Evolutionary conservation across 2,329 filamentous ascomycete species (phyloP), one percentile per base, ranked within the genome.

Genomic region (Sporothrix protearum): DNA sequence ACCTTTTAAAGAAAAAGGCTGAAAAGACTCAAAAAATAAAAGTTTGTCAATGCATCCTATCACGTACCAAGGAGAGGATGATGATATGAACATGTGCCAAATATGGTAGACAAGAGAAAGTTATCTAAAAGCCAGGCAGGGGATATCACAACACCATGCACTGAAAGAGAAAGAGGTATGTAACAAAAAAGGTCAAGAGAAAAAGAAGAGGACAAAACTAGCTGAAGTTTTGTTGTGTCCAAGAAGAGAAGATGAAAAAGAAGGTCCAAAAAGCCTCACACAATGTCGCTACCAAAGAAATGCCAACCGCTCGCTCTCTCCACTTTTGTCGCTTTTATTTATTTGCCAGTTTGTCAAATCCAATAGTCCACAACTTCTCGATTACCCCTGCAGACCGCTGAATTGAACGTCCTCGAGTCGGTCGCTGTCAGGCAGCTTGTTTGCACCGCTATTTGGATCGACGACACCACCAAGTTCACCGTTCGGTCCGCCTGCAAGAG

Each of bases 371-470:
- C 55, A 59, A 59, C 12, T 25, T 3, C 28, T n/a, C 22, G 12
- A 57, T 42, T 42, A 57, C 10, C 61, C 51, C 8, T 67, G 51
- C 7, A 47, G 36, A 19, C 70, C 59, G 19, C 72, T 67, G 53
- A 75, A 73, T 19, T 73, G 71, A 68, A 75, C 72, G n/a, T 75
- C 73, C 25, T 74, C 74, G 19, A 74, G 66, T 25, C 73, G 72
- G n/a, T 75, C 74, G 39, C 73, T 71, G 33, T 75, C 74, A 6
- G 16, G 19, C 42, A 49, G 14, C 53, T 70, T 72, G 66, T 39
- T 25, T 16, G 47, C 57, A 25, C 47, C 69, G 28, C 36, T 59
- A 36, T 9, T 59, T 28, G 49, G 49, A 8, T 57, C 51, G 30
- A 36, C 47, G 14, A 19, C 36, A 30, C 10, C 33, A 25, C 47